Conservation (phyloP, 805 yeast genomes). For the Ogataea nakhonphanomensis region DNA sequence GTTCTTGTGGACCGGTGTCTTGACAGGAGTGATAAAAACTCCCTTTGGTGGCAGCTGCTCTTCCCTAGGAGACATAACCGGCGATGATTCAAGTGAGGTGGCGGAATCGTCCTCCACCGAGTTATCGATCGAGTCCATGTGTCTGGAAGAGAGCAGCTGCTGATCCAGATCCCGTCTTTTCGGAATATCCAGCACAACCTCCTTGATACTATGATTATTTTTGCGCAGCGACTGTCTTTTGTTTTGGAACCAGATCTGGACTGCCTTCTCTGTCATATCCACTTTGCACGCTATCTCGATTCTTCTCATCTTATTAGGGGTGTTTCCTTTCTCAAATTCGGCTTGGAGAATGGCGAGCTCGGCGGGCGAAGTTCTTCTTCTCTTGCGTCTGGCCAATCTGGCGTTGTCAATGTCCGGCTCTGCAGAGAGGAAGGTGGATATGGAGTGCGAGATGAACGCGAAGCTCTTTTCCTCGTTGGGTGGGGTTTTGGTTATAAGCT, state of each 20-base stretch:
- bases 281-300: constrained; percentile 75
- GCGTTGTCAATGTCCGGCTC: constrained; percentile 87
- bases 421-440: constrained; percentile 76
- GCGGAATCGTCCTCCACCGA: constrained; percentile 8
- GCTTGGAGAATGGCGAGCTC: constrained; percentile 78
- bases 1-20: constrained; percentile 15
- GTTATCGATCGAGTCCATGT: constrained; percentile 4
- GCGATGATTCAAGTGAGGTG: constrained; percentile 14
- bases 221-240: constrained; percentile 80
- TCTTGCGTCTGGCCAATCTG: constrained; percentile 88
- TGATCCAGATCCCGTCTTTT: constrained; percentile 26
- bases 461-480: constrained; percentile 40
- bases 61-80: constrained; percentile 12
- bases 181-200: constrained; percentile 28
- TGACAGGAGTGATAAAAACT: constrained; percentile 23
- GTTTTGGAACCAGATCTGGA: constrained; percentile 98
- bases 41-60: constrained; percentile 26
- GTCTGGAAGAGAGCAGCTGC: constrained; percentile 20
- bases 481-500: constrained; percentile 15
- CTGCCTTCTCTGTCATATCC: constrained; percentile 95
- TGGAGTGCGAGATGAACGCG: constrained; percentile 93
- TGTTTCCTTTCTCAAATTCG: constrained; percentile 72
- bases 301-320: constrained; percentile 78
- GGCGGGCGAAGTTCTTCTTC: constrained; percentile 90
- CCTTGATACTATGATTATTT: constrained; percentile 29